Evolutionary conservation across 179 eudicot species (phyloP).

Genomic region (Corrigiola litoralis): DNA sequence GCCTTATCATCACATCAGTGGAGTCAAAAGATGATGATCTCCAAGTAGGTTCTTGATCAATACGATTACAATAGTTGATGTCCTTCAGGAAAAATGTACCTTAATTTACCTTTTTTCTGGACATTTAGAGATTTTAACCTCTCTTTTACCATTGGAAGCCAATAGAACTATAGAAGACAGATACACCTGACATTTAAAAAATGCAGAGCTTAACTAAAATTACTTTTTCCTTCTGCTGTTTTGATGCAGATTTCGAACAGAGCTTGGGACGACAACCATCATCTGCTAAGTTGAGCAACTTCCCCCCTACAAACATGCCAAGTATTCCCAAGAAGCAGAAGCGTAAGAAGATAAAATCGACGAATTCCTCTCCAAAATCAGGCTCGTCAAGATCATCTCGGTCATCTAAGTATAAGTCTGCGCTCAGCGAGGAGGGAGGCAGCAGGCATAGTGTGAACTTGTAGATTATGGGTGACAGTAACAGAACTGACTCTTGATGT

Average conservation of each 20-base stretch:
- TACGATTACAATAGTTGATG: not conserved
- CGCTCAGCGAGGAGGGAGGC: constrained; percentile 20
- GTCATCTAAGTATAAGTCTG: constrained; percentile 41
- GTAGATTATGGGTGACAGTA: constrained; percentile 1
- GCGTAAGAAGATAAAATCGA: constrained; percentile 53
- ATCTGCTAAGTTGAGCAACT: constrained; percentile 31
- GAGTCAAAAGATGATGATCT: not conserved
- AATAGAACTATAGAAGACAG: no score
- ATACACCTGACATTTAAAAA: no score
- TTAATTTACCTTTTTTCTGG: no score
- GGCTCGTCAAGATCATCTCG: constrained; percentile 35
- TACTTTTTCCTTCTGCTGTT: no score
- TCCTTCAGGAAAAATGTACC: no score
- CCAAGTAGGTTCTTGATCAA: not conserved
- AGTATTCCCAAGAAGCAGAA: constrained; percentile 45
- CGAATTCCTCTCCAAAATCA: constrained; percentile 47
- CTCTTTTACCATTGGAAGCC: no score
- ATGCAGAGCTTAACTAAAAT: no score
- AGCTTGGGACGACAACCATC: constrained; percentile 37
- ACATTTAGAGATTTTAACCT: no score
- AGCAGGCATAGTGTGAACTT: constrained; percentile 21
- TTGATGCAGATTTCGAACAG: constrained; percentile 55
- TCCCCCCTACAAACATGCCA: constrained; percentile 40
- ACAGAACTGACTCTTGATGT: constrained; percentile 8
- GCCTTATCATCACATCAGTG: no score